These are phyloP conservation scores for Candida sp. DNA, from an alignment of 1,139 yeast species.

Conservation along the genomic window DNA sequence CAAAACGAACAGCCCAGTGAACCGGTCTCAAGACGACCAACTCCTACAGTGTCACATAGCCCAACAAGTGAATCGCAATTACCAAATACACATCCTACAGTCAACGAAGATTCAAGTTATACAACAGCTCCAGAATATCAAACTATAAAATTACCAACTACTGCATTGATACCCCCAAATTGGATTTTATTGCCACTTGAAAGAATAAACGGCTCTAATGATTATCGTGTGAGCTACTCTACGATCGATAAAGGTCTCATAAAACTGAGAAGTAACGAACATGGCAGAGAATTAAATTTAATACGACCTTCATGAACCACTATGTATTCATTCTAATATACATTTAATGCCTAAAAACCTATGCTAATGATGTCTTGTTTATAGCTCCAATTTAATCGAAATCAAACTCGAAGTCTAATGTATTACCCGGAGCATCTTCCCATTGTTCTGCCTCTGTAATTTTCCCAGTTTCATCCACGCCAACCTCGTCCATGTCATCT, in stretches of 20 bases:
- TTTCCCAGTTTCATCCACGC: constrained; percentile 1
- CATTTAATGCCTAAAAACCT: neutral
- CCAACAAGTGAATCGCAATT: neutral
- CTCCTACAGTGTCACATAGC: constrained; percentile 3
- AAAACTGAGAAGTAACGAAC: constrained; percentile 7
- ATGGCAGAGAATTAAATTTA: constrained; percentile 6
- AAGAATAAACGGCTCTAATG: constrained; percentile 8
- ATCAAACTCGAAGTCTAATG: constrained; percentile 28
- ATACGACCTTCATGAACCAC: constrained; percentile 1
- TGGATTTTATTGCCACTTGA: constrained; percentile 32
- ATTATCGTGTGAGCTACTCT: constrained; percentile 20
- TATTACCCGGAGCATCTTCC: neutral
- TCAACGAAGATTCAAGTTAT: neutral
- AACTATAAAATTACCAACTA: constrained; percentile 19
- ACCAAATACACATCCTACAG: neutral
- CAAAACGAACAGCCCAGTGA: no score
- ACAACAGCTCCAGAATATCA: constrained; percentile 11
- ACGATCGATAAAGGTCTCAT: constrained; percentile 13
- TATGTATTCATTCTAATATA: neutral
- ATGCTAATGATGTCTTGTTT: constrained; percentile 1
- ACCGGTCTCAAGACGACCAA: constrained; percentile 1
- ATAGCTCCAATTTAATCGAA: constrained; percentile 17
- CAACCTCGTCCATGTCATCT: constrained; percentile 2
- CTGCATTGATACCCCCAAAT: constrained; percentile 30
- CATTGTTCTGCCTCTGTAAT: neutral